Evolutionary conservation across 2,329 filamentous ascomycete species (phyloP).

Genomic region (Malbranchea zuffiana): DNA sequence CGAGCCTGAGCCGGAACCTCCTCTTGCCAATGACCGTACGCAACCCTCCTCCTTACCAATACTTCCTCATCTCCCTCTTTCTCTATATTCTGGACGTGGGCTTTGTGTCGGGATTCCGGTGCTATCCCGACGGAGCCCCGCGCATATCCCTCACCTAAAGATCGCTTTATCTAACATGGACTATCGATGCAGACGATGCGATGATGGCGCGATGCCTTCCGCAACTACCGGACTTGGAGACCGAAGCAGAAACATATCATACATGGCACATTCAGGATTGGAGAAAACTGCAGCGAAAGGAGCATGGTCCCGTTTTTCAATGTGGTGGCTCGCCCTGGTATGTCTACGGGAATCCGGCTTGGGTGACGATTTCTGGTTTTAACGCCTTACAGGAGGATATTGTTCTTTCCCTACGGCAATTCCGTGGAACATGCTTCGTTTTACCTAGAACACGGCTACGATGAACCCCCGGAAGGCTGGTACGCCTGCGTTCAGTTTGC

Average conservation of each 20-base stretch:
- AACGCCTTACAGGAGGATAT: constrained; percentile 58
- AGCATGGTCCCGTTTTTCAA: constrained; percentile 79
- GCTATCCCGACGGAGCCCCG: no score
- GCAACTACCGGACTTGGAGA: constrained; percentile 67
- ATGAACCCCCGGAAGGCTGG: constrained; percentile 76
- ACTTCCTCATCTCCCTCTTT: not conserved
- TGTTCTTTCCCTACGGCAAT: constrained; percentile 93
- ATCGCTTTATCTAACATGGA: not conserved
- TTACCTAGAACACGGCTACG: constrained; percentile 88
- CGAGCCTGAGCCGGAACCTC: constrained; percentile 43
- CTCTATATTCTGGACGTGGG: not conserved
- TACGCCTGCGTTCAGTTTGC: constrained; percentile 94
- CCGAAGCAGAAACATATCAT: constrained; percentile 60
- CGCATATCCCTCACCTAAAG: no score
- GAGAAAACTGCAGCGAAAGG: constrained; percentile 63
- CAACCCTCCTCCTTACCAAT: constrained; percentile 10
- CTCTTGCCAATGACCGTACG: constrained; percentile 49
- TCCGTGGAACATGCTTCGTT: constrained; percentile 89
- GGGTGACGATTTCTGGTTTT: no score
- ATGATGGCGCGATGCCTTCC: constrained; percentile 74
- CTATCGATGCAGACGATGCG: constrained; percentile 53
- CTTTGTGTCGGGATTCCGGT: no score
- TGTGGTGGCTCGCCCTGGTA: constrained; percentile 82
- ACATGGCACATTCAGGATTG: constrained; percentile 87
- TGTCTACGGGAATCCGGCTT: constrained; percentile 25